Conservation (phyloP, 768 basidiomycete species). For the Infundibulicybe gibba region DNA sequence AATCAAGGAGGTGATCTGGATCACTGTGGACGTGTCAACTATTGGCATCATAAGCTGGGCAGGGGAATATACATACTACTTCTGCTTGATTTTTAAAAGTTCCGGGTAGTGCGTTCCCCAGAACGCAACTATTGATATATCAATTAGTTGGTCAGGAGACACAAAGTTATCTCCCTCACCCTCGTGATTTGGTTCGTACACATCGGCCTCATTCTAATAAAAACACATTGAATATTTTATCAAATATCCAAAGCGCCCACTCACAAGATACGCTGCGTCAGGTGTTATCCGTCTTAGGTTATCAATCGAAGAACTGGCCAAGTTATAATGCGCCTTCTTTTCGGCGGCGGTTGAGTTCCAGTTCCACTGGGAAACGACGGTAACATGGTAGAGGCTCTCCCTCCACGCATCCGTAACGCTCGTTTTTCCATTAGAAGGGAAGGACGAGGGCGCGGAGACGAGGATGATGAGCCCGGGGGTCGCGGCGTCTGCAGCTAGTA, state of each 20-base stretch:
- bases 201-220: slow-evolving; percentile 43
- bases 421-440: slow-evolving; percentile 27
- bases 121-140: slow-evolving; percentile 25
- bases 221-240: not conserved
- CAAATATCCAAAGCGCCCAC: slow-evolving; percentile 8
- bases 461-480: slow-evolving; percentile 39
- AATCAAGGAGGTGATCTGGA: slow-evolving; percentile 42
- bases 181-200: slow-evolving; percentile 42
- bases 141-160: not conserved
- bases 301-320: slow-evolving; percentile 33
- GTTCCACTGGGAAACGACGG: slow-evolving; percentile 37
- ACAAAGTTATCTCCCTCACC: slow-evolving; percentile 16
- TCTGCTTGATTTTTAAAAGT: slow-evolving; percentile 37
- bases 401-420: slow-evolving; percentile 45
- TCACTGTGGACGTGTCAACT: slow-evolving; percentile 25
- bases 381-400: slow-evolving; percentile 41
- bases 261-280: slow-evolving; percentile 41
- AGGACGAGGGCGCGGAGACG: slow-evolving; percentile 34
- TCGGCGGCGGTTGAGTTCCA: slow-evolving; percentile 39
- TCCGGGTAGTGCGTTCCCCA: slow-evolving; percentile 41
- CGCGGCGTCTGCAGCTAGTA: slow-evolving; percentile 28
- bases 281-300: slow-evolving; percentile 37
- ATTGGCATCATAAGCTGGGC: not conserved
- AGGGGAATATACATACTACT: slow-evolving; percentile 33
- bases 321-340: slow-evolving; percentile 26